Conservation (phyloP, 768 basidiomycete genomes). For the Mycena haematopus region DNA sequence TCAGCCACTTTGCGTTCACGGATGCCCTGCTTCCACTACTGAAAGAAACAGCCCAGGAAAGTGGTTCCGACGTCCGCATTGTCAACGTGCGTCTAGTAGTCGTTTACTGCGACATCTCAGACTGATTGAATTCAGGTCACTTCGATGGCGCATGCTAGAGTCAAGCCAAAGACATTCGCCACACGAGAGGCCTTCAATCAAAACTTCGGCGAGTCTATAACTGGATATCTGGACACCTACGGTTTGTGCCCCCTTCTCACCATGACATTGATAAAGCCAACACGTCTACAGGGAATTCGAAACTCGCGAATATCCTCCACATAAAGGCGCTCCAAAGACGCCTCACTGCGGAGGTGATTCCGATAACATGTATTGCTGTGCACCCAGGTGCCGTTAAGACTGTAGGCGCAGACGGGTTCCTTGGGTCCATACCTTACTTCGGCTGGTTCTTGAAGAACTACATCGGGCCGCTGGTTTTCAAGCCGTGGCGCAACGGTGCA, state of each 20-base stretch:
- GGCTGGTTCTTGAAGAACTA: constrained; percentile 32
- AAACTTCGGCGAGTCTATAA: constrained; percentile 5
- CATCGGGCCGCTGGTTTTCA: constrained; percentile 29
- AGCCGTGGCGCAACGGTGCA: constrained; percentile 33
- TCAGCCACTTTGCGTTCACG: constrained; percentile 56
- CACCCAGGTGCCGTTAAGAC: constrained; percentile 43
- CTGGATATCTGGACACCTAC: constrained; percentile 22
- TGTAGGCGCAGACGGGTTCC: constrained; percentile 5
- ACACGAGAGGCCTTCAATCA: constrained; percentile 29
- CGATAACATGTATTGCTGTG: constrained; percentile 36
- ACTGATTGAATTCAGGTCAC: constrained; percentile 15
- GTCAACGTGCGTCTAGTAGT: constrained; percentile 46
- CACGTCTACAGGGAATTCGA: constrained; percentile 26
- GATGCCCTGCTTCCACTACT: constrained; percentile 55
- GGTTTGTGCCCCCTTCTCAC: constrained; percentile 7
- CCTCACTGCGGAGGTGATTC: constrained; percentile 36
- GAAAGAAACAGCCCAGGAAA: constrained; percentile 46
- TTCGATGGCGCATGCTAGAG: constrained; percentile 21
- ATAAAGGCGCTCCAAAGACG: constrained; percentile 49
- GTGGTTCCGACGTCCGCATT: constrained; percentile 58
- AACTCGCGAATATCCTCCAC: constrained; percentile 35
- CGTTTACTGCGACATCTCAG: too few species aligned
- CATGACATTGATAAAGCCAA: neutral
- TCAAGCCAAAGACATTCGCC: constrained; percentile 23
- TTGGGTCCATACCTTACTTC: constrained; percentile 6